phyloP scores from a whole-genome alignment of 202 grass and related monocot genomes.

The Saccharum hybrid region DNA sequence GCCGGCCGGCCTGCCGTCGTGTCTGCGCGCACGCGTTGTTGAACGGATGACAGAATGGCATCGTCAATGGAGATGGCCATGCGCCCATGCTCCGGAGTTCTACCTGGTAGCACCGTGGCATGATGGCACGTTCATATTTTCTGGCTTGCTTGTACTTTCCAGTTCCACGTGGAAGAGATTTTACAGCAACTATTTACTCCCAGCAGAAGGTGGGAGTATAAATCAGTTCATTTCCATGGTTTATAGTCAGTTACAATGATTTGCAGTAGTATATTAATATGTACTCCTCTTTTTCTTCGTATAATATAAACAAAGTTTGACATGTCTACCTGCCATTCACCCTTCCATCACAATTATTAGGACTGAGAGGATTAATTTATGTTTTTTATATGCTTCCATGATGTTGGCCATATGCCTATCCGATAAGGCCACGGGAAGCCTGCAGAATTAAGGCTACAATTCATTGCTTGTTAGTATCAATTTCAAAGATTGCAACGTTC shows the following conservation, averaged over 20 bases:
- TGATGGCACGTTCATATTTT: not conserved
- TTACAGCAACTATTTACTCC: not conserved
- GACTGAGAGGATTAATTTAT: not conserved
- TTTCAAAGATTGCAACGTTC: no score
- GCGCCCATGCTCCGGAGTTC: not conserved
- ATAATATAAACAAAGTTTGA: not conserved
- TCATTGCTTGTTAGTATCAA: no score
- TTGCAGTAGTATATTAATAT: not conserved
- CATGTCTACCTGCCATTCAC: not conserved
- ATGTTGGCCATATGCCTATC: no score
- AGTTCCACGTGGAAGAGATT: not conserved
- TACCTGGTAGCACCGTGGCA: not conserved
- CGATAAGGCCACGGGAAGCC: no score
- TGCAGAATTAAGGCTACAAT: no score
- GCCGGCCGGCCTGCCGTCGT: not conserved
- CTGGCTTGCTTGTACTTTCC: not conserved
- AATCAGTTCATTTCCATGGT: not conserved
- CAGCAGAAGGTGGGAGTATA: not conserved
- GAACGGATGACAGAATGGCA: not conserved
- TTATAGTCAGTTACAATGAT: not conserved
- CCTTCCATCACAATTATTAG: not conserved
- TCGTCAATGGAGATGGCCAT: not conserved
- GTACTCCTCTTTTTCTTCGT: not conserved
- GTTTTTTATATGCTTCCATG: no score
- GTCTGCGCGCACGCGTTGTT: not conserved